These are phyloP conservation scores for Pseudocercospora fuligena DNA, from an alignment of 2,329 filamentous ascomycete species.

Conservation along the genomic window DNA sequence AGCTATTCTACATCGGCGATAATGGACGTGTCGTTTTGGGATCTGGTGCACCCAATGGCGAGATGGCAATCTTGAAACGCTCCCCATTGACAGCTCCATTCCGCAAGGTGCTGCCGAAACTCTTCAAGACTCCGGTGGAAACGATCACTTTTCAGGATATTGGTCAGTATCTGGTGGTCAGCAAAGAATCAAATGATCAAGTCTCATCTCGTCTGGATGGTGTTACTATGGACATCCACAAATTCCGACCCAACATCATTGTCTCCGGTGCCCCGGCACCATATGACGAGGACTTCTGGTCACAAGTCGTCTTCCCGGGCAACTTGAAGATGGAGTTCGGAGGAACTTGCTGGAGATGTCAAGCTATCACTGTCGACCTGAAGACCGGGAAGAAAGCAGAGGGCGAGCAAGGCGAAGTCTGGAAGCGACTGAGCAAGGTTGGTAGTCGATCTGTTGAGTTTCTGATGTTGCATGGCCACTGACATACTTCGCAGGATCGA, in stretches of 20 bases:
- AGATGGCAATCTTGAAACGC: slow-evolving; percentile 2
- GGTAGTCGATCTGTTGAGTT: too few relatives aligned
- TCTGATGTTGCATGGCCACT: too few relatives aligned
- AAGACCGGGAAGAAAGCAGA: slow-evolving; percentile 46
- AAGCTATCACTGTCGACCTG: slow-evolving; percentile 49
- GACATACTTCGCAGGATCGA: slow-evolving; percentile 32
- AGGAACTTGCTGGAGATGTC: slow-evolving; percentile 50
- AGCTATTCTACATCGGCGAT: slow-evolving; percentile 16
- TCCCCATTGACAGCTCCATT: background rate
- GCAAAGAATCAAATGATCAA: slow-evolving; percentile 16
- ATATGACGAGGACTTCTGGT: slow-evolving; percentile 54
- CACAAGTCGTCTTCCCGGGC: slow-evolving; percentile 23
- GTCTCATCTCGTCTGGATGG: slow-evolving; percentile 9
- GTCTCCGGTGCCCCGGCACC: slow-evolving; percentile 46
- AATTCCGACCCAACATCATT: slow-evolving; percentile 55
- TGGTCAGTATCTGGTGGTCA: slow-evolving; percentile 19
- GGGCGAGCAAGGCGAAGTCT: slow-evolving; percentile 44
- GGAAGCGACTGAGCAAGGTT: slow-evolving; percentile 48
- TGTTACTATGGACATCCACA: slow-evolving; percentile 34
- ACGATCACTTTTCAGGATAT: slow-evolving; percentile 21
- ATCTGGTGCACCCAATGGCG: slow-evolving; percentile 13
- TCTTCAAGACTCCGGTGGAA: slow-evolving; percentile 3
- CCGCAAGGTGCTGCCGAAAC: slow-evolving; percentile 6
- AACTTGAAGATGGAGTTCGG: slow-evolving; percentile 39
- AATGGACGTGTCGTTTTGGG: slow-evolving; percentile 13